Percentiles rank a stretch among this genome's conserved stretches.
Conservation (phyloP, 306 rosid genomes). For the Datisca glomerata region DNA sequence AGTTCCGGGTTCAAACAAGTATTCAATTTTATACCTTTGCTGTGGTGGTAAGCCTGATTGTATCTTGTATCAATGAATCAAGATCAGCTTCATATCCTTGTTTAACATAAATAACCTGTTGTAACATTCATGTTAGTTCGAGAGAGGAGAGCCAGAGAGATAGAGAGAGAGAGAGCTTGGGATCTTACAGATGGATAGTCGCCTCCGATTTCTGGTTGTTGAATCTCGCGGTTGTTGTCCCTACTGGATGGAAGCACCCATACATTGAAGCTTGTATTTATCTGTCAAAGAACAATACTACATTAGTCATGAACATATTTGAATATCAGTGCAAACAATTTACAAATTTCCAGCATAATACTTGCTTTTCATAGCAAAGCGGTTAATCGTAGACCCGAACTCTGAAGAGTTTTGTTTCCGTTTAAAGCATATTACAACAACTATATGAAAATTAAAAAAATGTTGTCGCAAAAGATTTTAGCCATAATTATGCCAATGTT, state of each 20-base stretch:
- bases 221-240: constrained; percentile 25
- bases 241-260: constrained; percentile 62
- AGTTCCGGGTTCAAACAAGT: background rate
- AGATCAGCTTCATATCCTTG: constrained; percentile 79
- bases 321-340: too few relatives aligned
- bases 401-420: too few relatives aligned
- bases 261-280: constrained; percentile 55
- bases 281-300: constrained; percentile 25
- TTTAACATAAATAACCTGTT: constrained; percentile 80
- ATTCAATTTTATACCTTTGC: constrained; percentile 31
- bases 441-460: too few relatives aligned
- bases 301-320: background rate
- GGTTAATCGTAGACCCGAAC: too few relatives aligned
- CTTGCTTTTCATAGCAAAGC: too few relatives aligned
- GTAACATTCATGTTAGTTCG: constrained; percentile 17
- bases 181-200: constrained; percentile 74
- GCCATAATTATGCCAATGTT: too few relatives aligned
- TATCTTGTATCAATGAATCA: constrained; percentile 61
- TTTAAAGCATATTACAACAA: too few relatives aligned
- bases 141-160: background rate
- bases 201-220: constrained; percentile 54
- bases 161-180: constrained; percentile 10
- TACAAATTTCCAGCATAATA: too few relatives aligned
- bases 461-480: too few relatives aligned
- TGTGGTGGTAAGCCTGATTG: constrained; percentile 45